Base-by-base conservation (phyloP, 495 filamentous ascomycete species). In the Penicillium riverlandense region DNA sequence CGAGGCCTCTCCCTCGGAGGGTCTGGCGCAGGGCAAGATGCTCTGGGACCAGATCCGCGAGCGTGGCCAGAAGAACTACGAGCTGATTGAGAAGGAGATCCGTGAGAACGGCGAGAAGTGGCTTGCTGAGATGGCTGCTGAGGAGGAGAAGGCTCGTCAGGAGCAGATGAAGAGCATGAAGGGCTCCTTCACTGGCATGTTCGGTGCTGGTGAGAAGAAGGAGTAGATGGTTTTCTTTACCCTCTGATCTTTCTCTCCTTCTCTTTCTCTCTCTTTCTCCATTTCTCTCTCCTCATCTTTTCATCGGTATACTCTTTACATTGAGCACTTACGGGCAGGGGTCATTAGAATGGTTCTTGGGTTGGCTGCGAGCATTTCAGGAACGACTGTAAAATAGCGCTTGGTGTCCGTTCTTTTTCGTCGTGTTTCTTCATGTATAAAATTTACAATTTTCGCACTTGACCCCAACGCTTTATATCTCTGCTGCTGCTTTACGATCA, bases 81-180 rank as follows among this genome's bases (percentile, higher is more conserved):
- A 95, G 70, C 61, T 80, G 58, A 77, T 95, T 47, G 92, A 97
- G 66, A 79, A 77, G 56, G 81, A 95, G 68, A 92, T 98, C 58
- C 75, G 82, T 35, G 84, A 90, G 65, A 91, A 97, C 60, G 92
- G 87, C 33, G 86, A 88, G 70, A 87, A 89, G 66, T 94, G 90
- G 88, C 71, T 97, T 54, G 86, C 84, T 71, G 90, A 96, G 65
- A 90, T 95, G 74, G 84, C 82, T 34, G 80, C 80, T 33, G 77
- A 85, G 48, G 82, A 87, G 64, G 89, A 96, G 75, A 90, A 86
- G 74, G 72, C 78, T 45, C 82, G 84, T 51, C 85, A 94, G 50
- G 89, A 95, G 68, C 82, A 83, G 62, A 92, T 95, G 86, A 85
- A 87, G 68, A 84, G 74, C 54, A 95, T 86, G 84, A 84, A 81